phyloP scores from a whole-genome alignment of 352 stramenopile species.

The Globisporangium takayamanum region DNA sequence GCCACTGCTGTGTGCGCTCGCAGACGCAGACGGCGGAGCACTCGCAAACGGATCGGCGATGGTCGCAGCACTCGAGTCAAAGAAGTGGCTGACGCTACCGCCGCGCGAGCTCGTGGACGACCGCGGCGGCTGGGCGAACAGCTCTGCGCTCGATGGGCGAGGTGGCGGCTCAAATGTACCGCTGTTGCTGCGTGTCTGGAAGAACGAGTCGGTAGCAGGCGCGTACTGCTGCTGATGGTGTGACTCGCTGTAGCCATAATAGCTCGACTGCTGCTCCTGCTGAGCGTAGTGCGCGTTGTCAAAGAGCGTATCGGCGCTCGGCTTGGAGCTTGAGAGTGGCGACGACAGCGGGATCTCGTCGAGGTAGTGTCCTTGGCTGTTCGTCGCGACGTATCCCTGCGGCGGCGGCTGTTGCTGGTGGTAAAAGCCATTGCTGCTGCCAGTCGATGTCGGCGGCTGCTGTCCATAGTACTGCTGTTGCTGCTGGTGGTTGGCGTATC shows the following conservation, averaged over 20 bases:
- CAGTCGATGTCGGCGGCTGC: slow-evolving; percentile 1
- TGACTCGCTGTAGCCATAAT: not conserved
- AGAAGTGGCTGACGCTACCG: not conserved
- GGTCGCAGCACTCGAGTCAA: not conserved
- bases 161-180: not conserved
- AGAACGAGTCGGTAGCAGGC: slow-evolving; percentile 15
- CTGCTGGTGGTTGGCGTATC: slow-evolving; percentile 5
- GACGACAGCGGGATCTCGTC: slow-evolving; percentile 32
- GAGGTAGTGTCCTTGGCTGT: slow-evolving; percentile 9
- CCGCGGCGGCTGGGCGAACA: slow-evolving; percentile 8
- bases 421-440: slow-evolving; percentile 8
- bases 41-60: slow-evolving; percentile 13
- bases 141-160: slow-evolving; percentile 1
- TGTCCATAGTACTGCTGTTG: slow-evolving; percentile 11
- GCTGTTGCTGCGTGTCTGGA: slow-evolving; percentile 13
- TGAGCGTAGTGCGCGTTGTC: slow-evolving; percentile 10
- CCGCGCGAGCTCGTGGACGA: slow-evolving; percentile 6
- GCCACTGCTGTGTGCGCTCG: slow-evolving; percentile 6
- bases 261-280: slow-evolving; percentile 9
- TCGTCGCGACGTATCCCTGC: slow-evolving; percentile 2
- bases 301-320: slow-evolving; percentile 26
- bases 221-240: slow-evolving; percentile 15
- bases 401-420: slow-evolving; percentile 5
- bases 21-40: not conserved
- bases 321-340: slow-evolving; percentile 13